phyloP scores from a whole-genome alignment of 176 grass and related monocot genomes.

The Leersia perrieri region DNA sequence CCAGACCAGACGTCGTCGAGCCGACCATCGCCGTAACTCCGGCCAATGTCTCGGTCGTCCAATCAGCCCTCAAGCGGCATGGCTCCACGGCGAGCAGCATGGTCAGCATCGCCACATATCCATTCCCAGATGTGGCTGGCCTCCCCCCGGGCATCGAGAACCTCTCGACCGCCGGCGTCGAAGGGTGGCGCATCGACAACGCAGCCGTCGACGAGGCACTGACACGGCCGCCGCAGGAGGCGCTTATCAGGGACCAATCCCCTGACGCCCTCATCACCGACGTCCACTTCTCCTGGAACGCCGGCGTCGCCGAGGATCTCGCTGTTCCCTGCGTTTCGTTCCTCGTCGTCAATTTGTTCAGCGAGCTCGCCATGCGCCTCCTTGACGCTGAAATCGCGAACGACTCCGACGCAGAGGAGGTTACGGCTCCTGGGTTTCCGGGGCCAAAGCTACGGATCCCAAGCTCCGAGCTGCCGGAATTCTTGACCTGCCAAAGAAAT shows the following conservation, averaged over 20 bases:
- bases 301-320: background rate
- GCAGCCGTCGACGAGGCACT: background rate
- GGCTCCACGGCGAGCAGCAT: background rate
- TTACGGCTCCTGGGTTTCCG: background rate
- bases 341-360: background rate
- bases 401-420: background rate
- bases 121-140: background rate
- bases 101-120: background rate
- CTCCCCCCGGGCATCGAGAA: background rate
- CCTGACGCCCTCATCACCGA: slow-evolving; percentile 37
- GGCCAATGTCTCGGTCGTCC: background rate
- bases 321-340: slow-evolving; percentile 15
- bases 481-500: background rate
- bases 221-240: background rate
- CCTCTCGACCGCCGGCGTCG: background rate
- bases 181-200: slow-evolving; percentile 11
- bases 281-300: slow-evolving; percentile 23
- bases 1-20: background rate
- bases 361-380: background rate
- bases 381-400: background rate
- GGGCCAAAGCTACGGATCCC: slow-evolving; percentile 24
- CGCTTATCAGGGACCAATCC: slow-evolving; percentile 3
- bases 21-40: background rate
- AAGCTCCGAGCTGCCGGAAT: slow-evolving; percentile 16
- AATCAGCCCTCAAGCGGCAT: background rate